Percentiles rank a stretch among this genome's conserved stretches.
Conservation (phyloP, 2,329 filamentous ascomycete genomes). For the Phialophora verrucosa region DNA sequence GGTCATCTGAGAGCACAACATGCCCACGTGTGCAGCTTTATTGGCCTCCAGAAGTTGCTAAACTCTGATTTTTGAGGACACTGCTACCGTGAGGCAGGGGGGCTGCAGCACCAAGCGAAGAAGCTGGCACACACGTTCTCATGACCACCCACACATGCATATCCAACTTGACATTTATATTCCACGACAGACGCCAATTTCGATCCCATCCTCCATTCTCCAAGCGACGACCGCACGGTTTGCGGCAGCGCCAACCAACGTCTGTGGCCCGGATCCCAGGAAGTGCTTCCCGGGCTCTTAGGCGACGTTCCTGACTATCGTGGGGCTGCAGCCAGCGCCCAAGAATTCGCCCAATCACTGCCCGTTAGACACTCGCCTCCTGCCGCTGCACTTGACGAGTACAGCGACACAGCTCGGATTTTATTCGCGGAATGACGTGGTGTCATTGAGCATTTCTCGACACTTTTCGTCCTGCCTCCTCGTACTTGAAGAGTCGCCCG, state of each 20-base stretch:
- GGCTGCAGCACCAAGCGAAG: slow-evolving; percentile 10
- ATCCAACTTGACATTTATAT: slow-evolving; percentile 8
- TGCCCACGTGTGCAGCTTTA: slow-evolving; percentile 30
- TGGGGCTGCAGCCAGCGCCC: slow-evolving; percentile 3
- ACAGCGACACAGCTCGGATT: too few species aligned
- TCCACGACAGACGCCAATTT: background rate
- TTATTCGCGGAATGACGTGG: slow-evolving; percentile 3
- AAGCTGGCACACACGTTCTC: slow-evolving; percentile 1
- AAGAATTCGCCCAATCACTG: slow-evolving; percentile 1
- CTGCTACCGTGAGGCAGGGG: background rate
- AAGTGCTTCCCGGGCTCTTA: background rate
- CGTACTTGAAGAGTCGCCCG: background rate
- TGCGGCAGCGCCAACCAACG: slow-evolving; percentile 3
- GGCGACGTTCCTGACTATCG: slow-evolving; percentile 13
- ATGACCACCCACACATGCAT: background rate
- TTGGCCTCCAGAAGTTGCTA: slow-evolving; percentile 20
- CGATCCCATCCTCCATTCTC: background rate
- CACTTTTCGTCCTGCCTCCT: background rate
- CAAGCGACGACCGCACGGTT: background rate
- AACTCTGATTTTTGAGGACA: background rate
- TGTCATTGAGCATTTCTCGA: background rate
- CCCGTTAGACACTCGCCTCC: background rate
- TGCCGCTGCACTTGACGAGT: background rate
- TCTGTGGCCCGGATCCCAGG: background rate
- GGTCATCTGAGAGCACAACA: slow-evolving; percentile 18